Conservation (phyloP, 2,329 filamentous ascomycete species). For the Aspergillus pseudotamarii region DNA sequence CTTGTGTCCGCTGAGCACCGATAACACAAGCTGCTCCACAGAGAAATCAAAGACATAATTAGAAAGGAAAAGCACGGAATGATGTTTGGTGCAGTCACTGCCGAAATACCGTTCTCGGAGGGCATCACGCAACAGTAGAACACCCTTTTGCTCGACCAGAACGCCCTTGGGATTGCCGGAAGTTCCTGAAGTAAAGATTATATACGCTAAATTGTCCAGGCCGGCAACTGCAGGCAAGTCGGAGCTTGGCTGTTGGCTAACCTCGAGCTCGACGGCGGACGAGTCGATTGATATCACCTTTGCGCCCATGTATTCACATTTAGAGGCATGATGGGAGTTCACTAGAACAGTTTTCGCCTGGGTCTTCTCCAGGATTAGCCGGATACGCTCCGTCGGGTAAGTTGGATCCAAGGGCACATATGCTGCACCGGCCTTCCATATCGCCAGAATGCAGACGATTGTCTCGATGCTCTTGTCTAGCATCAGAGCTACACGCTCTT, state of each 20-base stretch:
- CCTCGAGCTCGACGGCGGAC: not conserved
- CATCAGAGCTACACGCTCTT: not conserved
- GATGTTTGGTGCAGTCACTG: not conserved
- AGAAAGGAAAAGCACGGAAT: not conserved
- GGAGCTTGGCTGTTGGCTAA: not conserved
- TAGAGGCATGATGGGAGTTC: not conserved
- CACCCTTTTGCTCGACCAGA: not conserved
- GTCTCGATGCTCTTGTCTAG: not conserved
- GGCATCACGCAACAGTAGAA: not conserved
- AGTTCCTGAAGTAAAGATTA: not conserved
- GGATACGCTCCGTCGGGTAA: not conserved
- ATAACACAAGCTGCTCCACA: not conserved
- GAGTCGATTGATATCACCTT: not conserved
- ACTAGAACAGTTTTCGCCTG: not conserved
- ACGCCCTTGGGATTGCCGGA: not conserved
- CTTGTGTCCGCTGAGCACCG: not conserved
- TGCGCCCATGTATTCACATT: not conserved
- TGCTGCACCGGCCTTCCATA: not conserved
- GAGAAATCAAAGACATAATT: not conserved
- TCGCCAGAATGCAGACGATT: not conserved
- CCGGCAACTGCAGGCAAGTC: not conserved
- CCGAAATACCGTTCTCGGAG: not conserved
- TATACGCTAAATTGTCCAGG: not conserved
- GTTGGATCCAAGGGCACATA: not conserved
- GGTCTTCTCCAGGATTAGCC: not conserved